A percentile compares a stretch with the other conserved stretches of the same genome.
phyloP scores from a whole-genome alignment of 176 grass and related monocot genomes.

The Echinochloa phyllopogon region DNA sequence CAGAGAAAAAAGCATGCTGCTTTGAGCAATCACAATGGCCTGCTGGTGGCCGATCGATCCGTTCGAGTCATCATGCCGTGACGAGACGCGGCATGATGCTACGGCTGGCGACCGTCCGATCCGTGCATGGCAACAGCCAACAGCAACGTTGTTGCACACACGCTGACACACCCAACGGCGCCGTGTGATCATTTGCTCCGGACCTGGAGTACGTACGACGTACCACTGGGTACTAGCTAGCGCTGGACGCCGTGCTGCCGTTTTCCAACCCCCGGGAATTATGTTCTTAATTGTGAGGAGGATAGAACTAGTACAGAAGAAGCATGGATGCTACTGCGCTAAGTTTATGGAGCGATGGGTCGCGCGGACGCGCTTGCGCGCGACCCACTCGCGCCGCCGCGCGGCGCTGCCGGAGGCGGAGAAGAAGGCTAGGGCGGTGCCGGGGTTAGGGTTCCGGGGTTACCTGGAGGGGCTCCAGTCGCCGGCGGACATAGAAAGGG shows the following conservation, averaged over 20 bases:
- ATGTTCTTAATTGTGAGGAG: neutral
- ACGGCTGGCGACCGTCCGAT: neutral
- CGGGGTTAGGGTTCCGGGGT: no score
- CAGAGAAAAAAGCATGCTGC: neutral
- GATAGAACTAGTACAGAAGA: neutral
- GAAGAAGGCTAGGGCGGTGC: no score
- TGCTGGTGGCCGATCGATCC: neutral
- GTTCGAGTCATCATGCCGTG: neutral
- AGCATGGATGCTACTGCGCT: neutral
- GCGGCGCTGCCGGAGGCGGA: no score
- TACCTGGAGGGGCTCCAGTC: no score
- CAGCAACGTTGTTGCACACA: neutral
- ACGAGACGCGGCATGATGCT: constrained; percentile 3
- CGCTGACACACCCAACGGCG: neutral
- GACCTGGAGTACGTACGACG: neutral
- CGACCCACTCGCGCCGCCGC: no score
- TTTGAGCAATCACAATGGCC: constrained; percentile 11
- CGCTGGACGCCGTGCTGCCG: neutral
- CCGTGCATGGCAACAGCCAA: neutral
- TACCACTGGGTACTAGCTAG: neutral
- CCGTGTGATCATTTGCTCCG: neutral
- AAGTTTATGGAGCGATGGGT: no score
- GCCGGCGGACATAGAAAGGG: no score
- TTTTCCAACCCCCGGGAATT: neutral
- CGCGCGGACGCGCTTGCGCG: no score